These are phyloP conservation scores for Populus tomentosa DNA, from an alignment of 441 rosid species.

Conservation along the genomic window DNA sequence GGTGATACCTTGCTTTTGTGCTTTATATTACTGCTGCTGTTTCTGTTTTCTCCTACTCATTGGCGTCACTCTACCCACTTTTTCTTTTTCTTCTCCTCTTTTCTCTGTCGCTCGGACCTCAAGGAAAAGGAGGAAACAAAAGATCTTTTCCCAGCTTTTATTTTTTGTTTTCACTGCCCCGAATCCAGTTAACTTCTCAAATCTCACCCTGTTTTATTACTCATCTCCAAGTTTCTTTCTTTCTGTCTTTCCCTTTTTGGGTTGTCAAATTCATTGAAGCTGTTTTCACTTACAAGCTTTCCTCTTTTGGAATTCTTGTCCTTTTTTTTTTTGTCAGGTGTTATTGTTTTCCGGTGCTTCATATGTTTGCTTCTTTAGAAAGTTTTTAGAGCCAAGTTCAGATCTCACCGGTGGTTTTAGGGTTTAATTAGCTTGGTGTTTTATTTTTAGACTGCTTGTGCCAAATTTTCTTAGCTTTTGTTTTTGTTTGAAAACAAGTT, in stretches of 20 bases:
- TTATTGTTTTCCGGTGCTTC: slow-evolving; percentile 15
- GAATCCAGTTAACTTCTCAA: slow-evolving; percentile 3
- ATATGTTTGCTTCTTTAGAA: slow-evolving; percentile 11
- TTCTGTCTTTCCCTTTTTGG: neutral
- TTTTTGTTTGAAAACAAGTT: neutral
- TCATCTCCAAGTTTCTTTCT: neutral
- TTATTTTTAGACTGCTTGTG: slow-evolving; percentile 10
- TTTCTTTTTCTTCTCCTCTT: slow-evolving; percentile 8
- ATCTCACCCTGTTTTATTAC: slow-evolving; percentile 10
- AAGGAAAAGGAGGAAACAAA: slow-evolving; percentile 24
- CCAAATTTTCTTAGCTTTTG: slow-evolving; percentile 12
- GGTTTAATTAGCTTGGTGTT: slow-evolving; percentile 10
- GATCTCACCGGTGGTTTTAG: slow-evolving; percentile 32
- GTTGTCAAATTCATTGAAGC: slow-evolving; percentile 16
- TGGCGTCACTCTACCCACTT: neutral
- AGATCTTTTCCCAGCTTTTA: slow-evolving; percentile 28
- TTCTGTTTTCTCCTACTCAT: neutral
- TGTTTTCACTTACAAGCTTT: slow-evolving; percentile 9
- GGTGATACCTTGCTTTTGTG: slow-evolving; percentile 11
- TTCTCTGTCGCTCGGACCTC: slow-evolving; percentile 29
- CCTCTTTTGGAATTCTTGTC: slow-evolving; percentile 10
- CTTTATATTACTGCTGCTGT: neutral
- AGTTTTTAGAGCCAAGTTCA: slow-evolving; percentile 15
- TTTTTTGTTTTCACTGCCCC: neutral
- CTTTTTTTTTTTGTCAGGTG: neutral